Evolutionary conservation across 306 rosid genomes (phyloP).

Genomic region (Ormosia semicastrata): DNA sequence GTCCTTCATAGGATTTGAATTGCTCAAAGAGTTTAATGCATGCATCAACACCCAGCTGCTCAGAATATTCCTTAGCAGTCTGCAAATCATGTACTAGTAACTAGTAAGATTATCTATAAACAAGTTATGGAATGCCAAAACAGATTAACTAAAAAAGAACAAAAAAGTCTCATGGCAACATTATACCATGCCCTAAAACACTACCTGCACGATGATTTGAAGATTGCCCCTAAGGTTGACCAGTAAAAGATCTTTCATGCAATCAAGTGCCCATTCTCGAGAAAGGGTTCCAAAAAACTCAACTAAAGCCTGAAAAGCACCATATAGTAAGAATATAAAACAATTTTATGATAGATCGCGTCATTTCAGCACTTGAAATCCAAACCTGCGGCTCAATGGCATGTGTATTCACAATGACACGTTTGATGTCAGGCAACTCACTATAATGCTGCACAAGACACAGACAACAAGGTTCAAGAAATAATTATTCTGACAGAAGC

Average conservation of each 20-base stretch:
- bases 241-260: conserved; percentile 95
- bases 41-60: conserved; percentile 90
- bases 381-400: conserved; percentile 95
- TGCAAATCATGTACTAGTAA: conserved; percentile 32
- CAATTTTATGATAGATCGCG: background rate
- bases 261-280: conserved; percentile 96
- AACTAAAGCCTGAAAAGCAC: conserved; percentile 70
- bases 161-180: background rate
- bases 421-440: conserved; percentile 87
- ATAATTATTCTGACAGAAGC: conserved; percentile 10
- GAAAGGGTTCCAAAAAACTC: conserved; percentile 96
- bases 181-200: background rate
- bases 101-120: conserved; percentile 12
- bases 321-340: conserved; percentile 14
- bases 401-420: conserved; percentile 89
- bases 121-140: background rate
- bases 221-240: conserved; percentile 96
- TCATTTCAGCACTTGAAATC: conserved; percentile 19
- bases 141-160: background rate
- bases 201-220: conserved; percentile 94
- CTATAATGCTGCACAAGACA: conserved; percentile 66
- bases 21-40: conserved; percentile 93
- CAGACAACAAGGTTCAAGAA: background rate
- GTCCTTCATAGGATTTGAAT: conserved; percentile 93
- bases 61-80: conserved; percentile 96